Base-by-base conservation (phyloP, 768 basidiomycete genomes). In the Amanita fuliginea region DNA sequence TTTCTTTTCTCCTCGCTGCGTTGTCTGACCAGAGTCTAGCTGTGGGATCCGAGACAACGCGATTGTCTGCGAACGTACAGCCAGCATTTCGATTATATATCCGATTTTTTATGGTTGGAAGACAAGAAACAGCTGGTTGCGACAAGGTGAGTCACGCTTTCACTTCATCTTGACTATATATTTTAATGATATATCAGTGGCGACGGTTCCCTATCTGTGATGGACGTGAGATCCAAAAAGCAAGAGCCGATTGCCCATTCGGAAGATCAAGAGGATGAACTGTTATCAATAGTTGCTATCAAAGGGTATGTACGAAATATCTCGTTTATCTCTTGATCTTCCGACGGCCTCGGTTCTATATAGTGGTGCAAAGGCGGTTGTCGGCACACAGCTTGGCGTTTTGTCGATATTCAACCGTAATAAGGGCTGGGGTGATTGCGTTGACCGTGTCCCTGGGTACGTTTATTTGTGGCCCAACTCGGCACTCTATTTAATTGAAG, bases 211-310 rank as follows among this genome's bases (percentile, higher is more conserved):
- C 69, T 97, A 42, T 94, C 91, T 16, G 92, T 95, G 37, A 81
- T 94, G 61, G 94, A 97, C 57, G 78, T 94, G 21, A 80, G 93
- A 51, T 81, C 87, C 14, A 91, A 83, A 56, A 88, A 87, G 57
- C 54, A 72, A 10, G 77, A 83, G 44, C 88, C 89, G 1, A 66
- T 87, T 51, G 83, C 84, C 1, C 86, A 92, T 47, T 95, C 91
- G 13, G 93, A 95, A 61, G 89, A 95, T 67, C 94, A 97, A 62
- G 94, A 96, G 59, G 94, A 97, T 60, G 94, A 97, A 59, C 68
- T 96, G 39, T 72, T 97, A 7, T 90, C 89, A 4, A 78, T 92
- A 39, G 81, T 85, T 28, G 64, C 89, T 13, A 92, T 97, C 62
- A 89, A 86, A 70, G 78, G 81, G 83, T 86, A 59, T 26, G 75